Percentiles rank a stretch among this genome's conserved stretches.
Evolutionary conservation across 805 yeast species (phyloP).

Genomic region (Pichia deserticola): DNA sequence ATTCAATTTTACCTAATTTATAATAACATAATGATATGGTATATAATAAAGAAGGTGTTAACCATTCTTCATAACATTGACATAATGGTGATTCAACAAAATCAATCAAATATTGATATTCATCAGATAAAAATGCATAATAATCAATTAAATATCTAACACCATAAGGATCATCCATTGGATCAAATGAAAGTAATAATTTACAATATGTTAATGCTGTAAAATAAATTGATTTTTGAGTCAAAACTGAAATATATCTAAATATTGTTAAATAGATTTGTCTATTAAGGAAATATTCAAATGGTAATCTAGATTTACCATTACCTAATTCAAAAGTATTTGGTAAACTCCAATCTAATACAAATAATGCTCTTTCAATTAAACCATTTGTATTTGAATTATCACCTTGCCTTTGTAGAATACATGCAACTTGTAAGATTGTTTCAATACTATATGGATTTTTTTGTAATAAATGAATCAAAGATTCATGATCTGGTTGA

Average conservation of each 20-base stretch:
- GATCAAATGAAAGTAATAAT: slow-evolving; percentile 56
- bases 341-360: slow-evolving; percentile 68
- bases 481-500: slow-evolving; percentile 73
- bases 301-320: slow-evolving; percentile 64
- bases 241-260: slow-evolving; percentile 60
- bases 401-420: slow-evolving; percentile 70
- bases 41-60: slow-evolving; percentile 63
- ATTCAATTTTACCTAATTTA: slow-evolving; percentile 27
- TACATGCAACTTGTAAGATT: slow-evolving; percentile 69
- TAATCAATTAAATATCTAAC: slow-evolving; percentile 77
- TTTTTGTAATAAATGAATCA: slow-evolving; percentile 50
- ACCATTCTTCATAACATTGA: slow-evolving; percentile 56
- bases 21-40: slow-evolving; percentile 60
- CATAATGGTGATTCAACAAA: slow-evolving; percentile 50
- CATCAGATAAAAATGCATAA: slow-evolving; percentile 61
- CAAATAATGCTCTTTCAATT: slow-evolving; percentile 69
- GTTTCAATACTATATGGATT: slow-evolving; percentile 74
- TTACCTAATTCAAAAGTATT: slow-evolving; percentile 50
- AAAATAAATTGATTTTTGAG: slow-evolving; percentile 67
- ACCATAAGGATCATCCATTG: slow-evolving; percentile 79
- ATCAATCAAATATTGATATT: slow-evolving; percentile 53
- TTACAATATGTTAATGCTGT: slow-evolving; percentile 77
- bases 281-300: slow-evolving; percentile 65
- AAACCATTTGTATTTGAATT: slow-evolving; percentile 64
- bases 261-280: slow-evolving; percentile 69